Conservation (phyloP, 2,329 filamentous ascomycete genomes). For the Clonostachys solani region DNA sequence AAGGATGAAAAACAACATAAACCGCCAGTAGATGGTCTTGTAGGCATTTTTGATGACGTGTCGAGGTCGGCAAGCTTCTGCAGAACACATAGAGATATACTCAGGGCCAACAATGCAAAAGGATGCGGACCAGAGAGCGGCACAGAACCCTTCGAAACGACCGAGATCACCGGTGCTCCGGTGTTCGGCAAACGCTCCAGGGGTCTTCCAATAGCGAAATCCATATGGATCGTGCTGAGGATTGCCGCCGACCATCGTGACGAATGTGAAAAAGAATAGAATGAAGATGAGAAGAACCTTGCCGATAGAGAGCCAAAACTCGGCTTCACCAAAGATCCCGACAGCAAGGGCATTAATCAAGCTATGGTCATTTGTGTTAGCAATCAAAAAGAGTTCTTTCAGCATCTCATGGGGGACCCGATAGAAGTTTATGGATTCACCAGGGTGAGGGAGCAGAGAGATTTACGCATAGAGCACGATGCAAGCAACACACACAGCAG, state of each 20-base stretch:
- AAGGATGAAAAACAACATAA: conserved; percentile 21
- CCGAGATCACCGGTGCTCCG: conserved; percentile 57
- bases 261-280: conserved; percentile 54
- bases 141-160: conserved; percentile 61
- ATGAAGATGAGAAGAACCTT: conserved; percentile 56
- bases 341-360: conserved; percentile 35
- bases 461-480: conserved; percentile 29
- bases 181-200: conserved; percentile 46
- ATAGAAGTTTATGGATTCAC: too few species aligned
- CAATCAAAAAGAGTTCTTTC: background rate
- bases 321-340: conserved; percentile 33
- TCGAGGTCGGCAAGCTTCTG: conserved; percentile 50
- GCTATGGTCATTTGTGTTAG: conserved; percentile 1
- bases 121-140: conserved; percentile 40
- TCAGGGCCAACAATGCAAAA: conserved; percentile 57
- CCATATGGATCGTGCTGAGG: conserved; percentile 53
- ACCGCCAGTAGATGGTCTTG: conserved; percentile 16
- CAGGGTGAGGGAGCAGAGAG: background rate
- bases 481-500: conserved; percentile 35
- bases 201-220: conserved; percentile 63
- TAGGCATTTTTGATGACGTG: conserved; percentile 43
- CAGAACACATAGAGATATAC: conserved; percentile 59
- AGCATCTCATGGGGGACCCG: background rate
- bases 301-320: conserved; percentile 40
- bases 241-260: conserved; percentile 56